These are phyloP conservation scores for Pseudocercospora fijiensis DNA, from an alignment of 2,329 filamentous ascomycete species.

Conservation along the genomic window DNA sequence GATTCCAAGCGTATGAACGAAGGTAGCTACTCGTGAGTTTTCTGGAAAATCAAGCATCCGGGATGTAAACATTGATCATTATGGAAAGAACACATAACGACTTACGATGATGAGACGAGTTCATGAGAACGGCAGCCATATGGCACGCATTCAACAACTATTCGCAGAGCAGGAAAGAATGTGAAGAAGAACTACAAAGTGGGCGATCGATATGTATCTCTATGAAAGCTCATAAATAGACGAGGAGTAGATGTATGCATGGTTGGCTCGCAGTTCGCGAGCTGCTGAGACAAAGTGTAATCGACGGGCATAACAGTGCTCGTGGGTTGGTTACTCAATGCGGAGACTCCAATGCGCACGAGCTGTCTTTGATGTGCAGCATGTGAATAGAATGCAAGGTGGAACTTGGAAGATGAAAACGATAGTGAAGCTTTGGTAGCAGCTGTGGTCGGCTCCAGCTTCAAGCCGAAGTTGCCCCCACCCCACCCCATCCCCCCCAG, in stretches of 20 bases:
- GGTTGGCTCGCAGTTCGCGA: conserved; percentile 51
- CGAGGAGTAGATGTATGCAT: no score
- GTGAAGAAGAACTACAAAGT: conserved; percentile 36
- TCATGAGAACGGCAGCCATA: not conserved
- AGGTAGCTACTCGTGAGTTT: not conserved
- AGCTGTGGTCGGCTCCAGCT: not conserved
- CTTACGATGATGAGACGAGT: not conserved
- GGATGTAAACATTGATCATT: not conserved
- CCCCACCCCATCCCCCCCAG: not conserved
- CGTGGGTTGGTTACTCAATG: no score
- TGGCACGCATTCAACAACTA: not conserved
- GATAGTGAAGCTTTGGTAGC: no score
- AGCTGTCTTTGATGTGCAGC: not conserved
- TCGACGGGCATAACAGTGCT: no score
- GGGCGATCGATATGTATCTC: conserved; percentile 42
- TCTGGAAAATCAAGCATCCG: not conserved
- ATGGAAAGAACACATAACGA: not conserved
- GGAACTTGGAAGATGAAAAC: not conserved
- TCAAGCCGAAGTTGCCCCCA: not conserved
- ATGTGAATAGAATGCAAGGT: not conserved
- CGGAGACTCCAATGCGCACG: no score
- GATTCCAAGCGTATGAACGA: conserved; percentile 10
- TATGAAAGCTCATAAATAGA: no score
- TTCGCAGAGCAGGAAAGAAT: conserved; percentile 32
- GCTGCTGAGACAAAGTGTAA: conserved; percentile 34